A percentile compares a stretch with the other conserved stretches of the same genome.
Evolutionary conservation across 2,329 filamentous ascomycete genomes (phyloP).

Genomic region (Lachnellula subtilissima): DNA sequence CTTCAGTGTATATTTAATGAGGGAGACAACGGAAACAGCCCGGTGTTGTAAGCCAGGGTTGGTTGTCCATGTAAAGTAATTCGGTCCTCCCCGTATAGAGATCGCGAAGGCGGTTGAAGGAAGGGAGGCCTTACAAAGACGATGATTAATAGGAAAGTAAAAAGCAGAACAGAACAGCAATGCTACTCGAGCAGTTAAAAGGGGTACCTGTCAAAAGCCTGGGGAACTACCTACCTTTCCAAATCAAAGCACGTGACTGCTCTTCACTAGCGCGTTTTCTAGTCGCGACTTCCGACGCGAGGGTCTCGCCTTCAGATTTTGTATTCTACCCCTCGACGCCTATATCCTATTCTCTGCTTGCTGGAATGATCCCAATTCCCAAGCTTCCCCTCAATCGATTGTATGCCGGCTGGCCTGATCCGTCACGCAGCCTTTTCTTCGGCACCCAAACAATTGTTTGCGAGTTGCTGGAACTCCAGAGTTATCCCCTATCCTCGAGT

Average conservation of each 20-base stretch:
- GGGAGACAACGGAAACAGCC: too few species aligned
- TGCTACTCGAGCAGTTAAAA: too few species aligned
- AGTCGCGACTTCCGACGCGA: slow-evolving; percentile 10
- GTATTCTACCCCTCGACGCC: background rate
- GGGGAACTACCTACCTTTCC: too few species aligned
- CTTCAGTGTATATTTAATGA: too few species aligned
- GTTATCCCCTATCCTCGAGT: slow-evolving; percentile 7
- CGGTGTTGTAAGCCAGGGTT: too few species aligned
- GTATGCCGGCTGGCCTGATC: slow-evolving; percentile 29
- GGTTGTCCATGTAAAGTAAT: too few species aligned
- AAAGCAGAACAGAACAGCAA: too few species aligned
- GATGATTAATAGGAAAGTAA: too few species aligned
- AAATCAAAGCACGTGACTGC: background rate
- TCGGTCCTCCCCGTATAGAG: too few species aligned
- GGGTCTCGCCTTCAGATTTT: background rate
- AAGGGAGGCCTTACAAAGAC: too few species aligned
- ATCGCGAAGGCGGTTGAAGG: too few species aligned
- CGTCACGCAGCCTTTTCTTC: slow-evolving; percentile 24
- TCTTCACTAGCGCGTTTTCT: background rate
- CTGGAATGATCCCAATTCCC: slow-evolving; percentile 14
- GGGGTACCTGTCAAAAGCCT: too few species aligned
- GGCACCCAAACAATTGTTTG: slow-evolving; percentile 23
- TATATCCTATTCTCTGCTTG: background rate
- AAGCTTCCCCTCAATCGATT: slow-evolving; percentile 19
- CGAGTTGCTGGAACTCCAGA: slow-evolving; percentile 26